Conservation (phyloP, 805 yeast genomes). For the Lachancea lanzarotensis region DNA sequence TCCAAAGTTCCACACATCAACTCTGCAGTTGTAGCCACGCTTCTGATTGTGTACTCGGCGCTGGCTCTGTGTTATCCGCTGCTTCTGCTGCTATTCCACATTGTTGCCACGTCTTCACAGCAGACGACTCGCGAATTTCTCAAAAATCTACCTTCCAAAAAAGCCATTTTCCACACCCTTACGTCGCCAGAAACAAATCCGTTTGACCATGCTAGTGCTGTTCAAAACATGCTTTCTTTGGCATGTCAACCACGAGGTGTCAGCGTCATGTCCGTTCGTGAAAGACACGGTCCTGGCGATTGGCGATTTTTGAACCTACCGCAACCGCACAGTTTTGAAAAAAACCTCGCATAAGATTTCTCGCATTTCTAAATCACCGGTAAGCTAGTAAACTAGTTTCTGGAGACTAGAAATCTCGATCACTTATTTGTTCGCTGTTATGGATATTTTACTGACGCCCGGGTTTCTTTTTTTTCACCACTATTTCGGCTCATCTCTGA, state of each 20-base stretch:
- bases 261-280: slow-evolving; percentile 31
- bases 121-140: slow-evolving; percentile 72
- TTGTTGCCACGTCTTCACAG: slow-evolving; percentile 47
- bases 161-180: slow-evolving; percentile 27
- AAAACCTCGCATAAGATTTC: neutral
- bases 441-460: neutral
- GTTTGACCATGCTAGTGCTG: slow-evolving; percentile 31
- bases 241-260: slow-evolving; percentile 37
- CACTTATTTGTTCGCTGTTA: too few relatives aligned
- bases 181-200: slow-evolving; percentile 29
- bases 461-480: neutral
- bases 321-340: slow-evolving; percentile 15
- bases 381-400: too few relatives aligned
- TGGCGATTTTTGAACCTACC: slow-evolving; percentile 32
- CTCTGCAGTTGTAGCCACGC: slow-evolving; percentile 38
- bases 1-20: slow-evolving; percentile 11
- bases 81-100: slow-evolving; percentile 47
- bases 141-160: slow-evolving; percentile 37
- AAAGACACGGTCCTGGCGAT: slow-evolving; percentile 33
- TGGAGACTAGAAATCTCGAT: too few relatives aligned
- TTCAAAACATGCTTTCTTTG: slow-evolving; percentile 30
- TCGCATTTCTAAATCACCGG: neutral
- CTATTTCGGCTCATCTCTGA: neutral
- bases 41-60: slow-evolving; percentile 46
- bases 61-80: slow-evolving; percentile 50